Conservation (phyloP, 768 basidiomycete species). For the Thelephora aurantiotincta region DNA sequence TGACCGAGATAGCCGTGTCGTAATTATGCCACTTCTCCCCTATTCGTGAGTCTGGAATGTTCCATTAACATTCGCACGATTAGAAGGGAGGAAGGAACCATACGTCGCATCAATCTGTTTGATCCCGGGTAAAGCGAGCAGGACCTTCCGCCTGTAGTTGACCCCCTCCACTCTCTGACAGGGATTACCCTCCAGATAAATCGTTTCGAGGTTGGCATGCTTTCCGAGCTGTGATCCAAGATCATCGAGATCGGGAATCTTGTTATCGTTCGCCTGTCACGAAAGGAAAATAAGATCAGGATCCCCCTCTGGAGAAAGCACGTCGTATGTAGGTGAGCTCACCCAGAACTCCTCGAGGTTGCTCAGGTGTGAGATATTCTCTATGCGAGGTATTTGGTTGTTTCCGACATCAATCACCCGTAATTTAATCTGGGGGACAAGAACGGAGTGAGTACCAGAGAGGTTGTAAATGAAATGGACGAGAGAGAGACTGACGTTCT, state of each 20-base stretch:
- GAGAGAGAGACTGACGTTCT: slow-evolving; percentile 48
- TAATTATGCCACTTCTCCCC: neutral
- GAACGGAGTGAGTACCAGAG: neutral
- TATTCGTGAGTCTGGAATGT: neutral
- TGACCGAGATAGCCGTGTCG: neutral
- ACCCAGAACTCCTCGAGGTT: slow-evolving; percentile 94
- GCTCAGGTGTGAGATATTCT: slow-evolving; percentile 67
- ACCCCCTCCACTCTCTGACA: slow-evolving; percentile 68
- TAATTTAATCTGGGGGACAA: slow-evolving; percentile 35
- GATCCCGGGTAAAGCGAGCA: slow-evolving; percentile 75
- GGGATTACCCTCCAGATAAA: slow-evolving; percentile 94
- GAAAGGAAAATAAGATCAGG: neutral
- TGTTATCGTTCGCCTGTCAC: slow-evolving; percentile 76
- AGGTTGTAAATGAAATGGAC: neutral
- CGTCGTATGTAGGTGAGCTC: slow-evolving; percentile 10
- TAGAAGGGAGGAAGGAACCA: slow-evolving; percentile 19
- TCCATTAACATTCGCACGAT: neutral
- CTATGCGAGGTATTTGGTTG: slow-evolving; percentile 69
- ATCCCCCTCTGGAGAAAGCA: neutral
- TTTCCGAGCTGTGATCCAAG: slow-evolving; percentile 54
- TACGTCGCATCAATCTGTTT: slow-evolving; percentile 95
- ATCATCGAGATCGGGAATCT: slow-evolving; percentile 54
- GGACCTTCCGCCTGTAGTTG: slow-evolving; percentile 80
- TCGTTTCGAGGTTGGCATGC: slow-evolving; percentile 56
- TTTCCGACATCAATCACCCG: slow-evolving; percentile 79